Evolutionary conservation across 2,329 filamentous ascomycete genomes (phyloP).

Genomic region (Amylocarpus encephaloides): DNA sequence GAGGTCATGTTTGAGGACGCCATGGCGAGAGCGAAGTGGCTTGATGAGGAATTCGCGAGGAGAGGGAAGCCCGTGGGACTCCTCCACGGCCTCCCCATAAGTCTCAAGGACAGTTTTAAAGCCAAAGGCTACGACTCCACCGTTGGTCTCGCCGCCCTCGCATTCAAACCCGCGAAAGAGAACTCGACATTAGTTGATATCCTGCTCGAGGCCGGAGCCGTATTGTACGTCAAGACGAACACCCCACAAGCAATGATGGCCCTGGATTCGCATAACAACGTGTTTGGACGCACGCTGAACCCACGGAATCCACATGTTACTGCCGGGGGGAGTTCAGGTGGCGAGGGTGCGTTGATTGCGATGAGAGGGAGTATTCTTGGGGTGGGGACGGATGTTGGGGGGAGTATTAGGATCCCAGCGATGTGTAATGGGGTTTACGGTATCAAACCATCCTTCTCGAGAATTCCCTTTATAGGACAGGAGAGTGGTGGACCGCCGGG

Average conservation of each 20-base stretch:
- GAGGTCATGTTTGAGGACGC: conserved; percentile 47
- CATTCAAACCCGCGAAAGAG: conserved; percentile 43
- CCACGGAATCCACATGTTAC: conserved; percentile 53
- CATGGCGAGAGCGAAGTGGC: conserved; percentile 36
- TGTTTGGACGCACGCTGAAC: conserved; percentile 57
- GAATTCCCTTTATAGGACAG: conserved; percentile 37
- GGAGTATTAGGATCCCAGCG: conserved; percentile 38
- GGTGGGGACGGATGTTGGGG: conserved; percentile 56
- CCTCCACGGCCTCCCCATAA: conserved; percentile 54
- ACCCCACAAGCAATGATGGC: conserved; percentile 52
- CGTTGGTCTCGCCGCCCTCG: conserved; percentile 50
- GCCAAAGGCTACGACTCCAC: conserved; percentile 46
- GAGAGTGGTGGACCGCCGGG: conserved; percentile 44
- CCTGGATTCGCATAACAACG: conserved; percentile 53
- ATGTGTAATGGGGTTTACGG: conserved; percentile 47
- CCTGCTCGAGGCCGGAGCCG: conserved; percentile 52
- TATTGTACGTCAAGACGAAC: conserved; percentile 67
- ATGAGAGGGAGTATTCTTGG: conserved; percentile 51
- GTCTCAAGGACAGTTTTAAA: conserved; percentile 56
- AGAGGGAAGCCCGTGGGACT: conserved; percentile 45
- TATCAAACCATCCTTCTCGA: conserved; percentile 41
- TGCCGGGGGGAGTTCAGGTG: conserved; percentile 57
- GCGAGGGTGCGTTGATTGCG: conserved; percentile 54
- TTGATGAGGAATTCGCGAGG: conserved; percentile 39
- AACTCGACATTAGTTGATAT: conserved; percentile 54